Percentiles rank a stretch among this genome's conserved stretches.
Conservation (phyloP, 306 rosid genomes). For the Cucurbita moschata region DNA sequence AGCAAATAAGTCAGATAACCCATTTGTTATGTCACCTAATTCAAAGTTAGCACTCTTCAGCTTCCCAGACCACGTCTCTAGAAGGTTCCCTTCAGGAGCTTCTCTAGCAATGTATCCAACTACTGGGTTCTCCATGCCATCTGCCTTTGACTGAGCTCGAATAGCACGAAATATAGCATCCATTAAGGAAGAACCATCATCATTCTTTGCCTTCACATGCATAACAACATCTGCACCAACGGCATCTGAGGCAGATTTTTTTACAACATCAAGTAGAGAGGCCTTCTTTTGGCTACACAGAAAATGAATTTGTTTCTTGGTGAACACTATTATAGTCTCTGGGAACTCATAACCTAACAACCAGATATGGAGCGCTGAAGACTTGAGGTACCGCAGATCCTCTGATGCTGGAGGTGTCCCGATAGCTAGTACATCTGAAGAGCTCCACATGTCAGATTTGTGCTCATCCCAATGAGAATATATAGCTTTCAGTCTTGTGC, state of each 20-base stretch:
- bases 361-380: constrained; percentile 78
- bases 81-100: constrained; percentile 72
- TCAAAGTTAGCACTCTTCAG: constrained; percentile 35
- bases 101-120: constrained; percentile 73
- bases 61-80: constrained; percentile 68
- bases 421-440: constrained; percentile 54
- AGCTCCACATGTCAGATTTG: constrained; percentile 53
- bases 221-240: constrained; percentile 62
- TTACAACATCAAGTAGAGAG: constrained; percentile 58
- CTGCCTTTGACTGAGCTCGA: constrained; percentile 41
- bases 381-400: constrained; percentile 78
- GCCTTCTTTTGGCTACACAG: constrained; percentile 82
- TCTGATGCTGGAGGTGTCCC: constrained; percentile 80
- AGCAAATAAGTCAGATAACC: constrained; percentile 58
- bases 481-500: constrained; percentile 37
- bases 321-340: constrained; percentile 79
- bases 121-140: constrained; percentile 34
- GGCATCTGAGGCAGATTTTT: constrained; percentile 51
- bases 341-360: constrained; percentile 88
- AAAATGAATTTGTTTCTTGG: constrained; percentile 64
- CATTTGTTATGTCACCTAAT: constrained; percentile 58
- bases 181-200: constrained; percentile 66
- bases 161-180: constrained; percentile 53
- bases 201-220: constrained; percentile 65
- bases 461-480: constrained; percentile 62